phyloP scores from a whole-genome alignment of 2,329 filamentous ascomycete genomes.

The Thelonectria discophora region DNA sequence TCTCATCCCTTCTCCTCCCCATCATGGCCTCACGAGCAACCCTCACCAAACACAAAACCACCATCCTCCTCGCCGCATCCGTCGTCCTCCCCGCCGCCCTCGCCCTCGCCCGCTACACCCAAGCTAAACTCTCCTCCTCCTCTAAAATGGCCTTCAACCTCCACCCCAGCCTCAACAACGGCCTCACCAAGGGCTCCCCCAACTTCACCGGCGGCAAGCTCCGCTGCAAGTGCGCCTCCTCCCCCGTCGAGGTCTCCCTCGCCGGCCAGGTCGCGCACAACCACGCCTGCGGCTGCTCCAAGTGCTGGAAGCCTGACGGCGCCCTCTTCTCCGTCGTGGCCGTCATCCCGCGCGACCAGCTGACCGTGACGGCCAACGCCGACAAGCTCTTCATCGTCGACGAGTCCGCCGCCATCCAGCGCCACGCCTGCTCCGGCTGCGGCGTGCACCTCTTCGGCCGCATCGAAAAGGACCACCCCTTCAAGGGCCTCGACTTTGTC shows the following conservation, averaged over 20 bases:
- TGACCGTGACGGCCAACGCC: conserved; percentile 65
- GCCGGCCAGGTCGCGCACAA: conserved; percentile 70
- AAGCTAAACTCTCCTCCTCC: conserved; percentile 17
- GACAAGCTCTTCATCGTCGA: conserved; percentile 68
- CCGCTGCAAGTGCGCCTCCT: conserved; percentile 65
- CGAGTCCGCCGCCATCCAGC: conserved; percentile 64
- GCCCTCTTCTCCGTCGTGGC: conserved; percentile 72
- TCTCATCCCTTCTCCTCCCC: not conserved
- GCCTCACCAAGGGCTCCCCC: conserved; percentile 63
- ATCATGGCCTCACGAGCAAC: conserved; percentile 21
- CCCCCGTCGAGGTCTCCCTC: conserved; percentile 67
- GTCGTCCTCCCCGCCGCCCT: conserved; percentile 35
- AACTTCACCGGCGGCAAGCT: conserved; percentile 69
- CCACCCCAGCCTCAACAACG: conserved; percentile 71
- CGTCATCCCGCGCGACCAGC: conserved; percentile 64
- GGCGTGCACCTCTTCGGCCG: conserved; percentile 71
- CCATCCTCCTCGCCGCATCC: conserved; percentile 34
- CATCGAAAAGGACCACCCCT: conserved; percentile 71
- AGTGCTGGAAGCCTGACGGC: conserved; percentile 74
- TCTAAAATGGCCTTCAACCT: conserved; percentile 48
- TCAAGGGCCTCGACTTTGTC: conserved; percentile 75
- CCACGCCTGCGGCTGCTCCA: conserved; percentile 76
- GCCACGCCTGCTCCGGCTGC: conserved; percentile 68
- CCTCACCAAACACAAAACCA: conserved; percentile 20
- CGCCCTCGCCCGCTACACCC: conserved; percentile 29